Conservation (phyloP, 495 filamentous ascomycete genomes). For the Bathelium albidoporum region DNA sequence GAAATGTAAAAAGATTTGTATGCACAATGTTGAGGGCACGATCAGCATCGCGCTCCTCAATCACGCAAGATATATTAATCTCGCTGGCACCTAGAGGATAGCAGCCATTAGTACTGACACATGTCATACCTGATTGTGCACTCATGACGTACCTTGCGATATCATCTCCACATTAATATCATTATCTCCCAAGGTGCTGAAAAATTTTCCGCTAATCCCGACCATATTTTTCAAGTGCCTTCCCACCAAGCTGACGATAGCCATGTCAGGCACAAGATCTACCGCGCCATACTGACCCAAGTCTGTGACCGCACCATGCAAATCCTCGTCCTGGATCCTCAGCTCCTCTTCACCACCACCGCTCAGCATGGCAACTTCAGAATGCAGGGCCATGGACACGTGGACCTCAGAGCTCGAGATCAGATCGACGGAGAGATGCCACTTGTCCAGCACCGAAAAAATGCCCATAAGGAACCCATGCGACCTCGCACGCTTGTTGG, state of each 20-base stretch:
- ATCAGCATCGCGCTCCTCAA: constrained; percentile 79
- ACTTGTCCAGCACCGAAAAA: constrained; percentile 72
- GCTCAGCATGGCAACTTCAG: constrained; percentile 35
- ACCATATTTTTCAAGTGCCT: constrained; percentile 92
- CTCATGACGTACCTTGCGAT: constrained; percentile 61
- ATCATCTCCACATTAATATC: constrained; percentile 95
- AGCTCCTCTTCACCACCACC: constrained; percentile 51
- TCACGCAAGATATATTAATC: constrained; percentile 97
- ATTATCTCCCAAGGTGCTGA: constrained; percentile 66
- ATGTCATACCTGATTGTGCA: not conserved
- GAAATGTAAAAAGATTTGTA: constrained; percentile 67
- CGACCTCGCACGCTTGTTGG: constrained; percentile 75
- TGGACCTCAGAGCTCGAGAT: constrained; percentile 93
- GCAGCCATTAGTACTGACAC: not conserved
- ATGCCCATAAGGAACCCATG: constrained; percentile 89
- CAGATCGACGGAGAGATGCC: constrained; percentile 75
- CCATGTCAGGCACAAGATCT: constrained; percentile 75
- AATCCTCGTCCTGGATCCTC: constrained; percentile 33
- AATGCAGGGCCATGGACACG: constrained; percentile 89
- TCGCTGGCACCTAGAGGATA: constrained; percentile 72
- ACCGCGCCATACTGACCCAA: constrained; percentile 71
- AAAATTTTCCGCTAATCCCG: constrained; percentile 70
- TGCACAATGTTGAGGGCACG: constrained; percentile 91
- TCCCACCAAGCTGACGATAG: constrained; percentile 84
- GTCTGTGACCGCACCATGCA: constrained; percentile 40